Evolutionary conservation across 352 stramenopile genomes (phyloP).

Genomic region (Phytophthora tubulina): DNA sequence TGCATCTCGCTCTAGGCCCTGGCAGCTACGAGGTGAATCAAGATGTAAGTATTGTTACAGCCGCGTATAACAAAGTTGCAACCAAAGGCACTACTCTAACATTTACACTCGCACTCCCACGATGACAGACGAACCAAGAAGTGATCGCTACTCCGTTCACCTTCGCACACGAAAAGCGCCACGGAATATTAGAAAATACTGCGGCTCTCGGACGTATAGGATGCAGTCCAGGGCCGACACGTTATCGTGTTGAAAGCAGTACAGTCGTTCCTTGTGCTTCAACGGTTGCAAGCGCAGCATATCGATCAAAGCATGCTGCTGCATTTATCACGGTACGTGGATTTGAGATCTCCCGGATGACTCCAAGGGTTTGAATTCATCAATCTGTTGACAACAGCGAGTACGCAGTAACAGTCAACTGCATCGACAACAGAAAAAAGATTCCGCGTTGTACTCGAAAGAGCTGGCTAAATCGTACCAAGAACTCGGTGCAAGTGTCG

Average conservation of each 20-base stretch:
- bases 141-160: slow-evolving; percentile 54
- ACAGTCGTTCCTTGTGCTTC: slow-evolving; percentile 17
- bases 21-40: slow-evolving; percentile 65
- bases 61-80: neutral
- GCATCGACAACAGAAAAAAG: slow-evolving; percentile 35
- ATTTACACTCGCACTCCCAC: neutral
- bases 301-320: slow-evolving; percentile 46
- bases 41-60: slow-evolving; percentile 39
- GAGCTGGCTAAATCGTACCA: slow-evolving; percentile 66
- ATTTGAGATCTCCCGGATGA: neutral
- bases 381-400: slow-evolving; percentile 24
- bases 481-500: slow-evolving; percentile 46
- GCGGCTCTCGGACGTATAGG: slow-evolving; percentile 26
- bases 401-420: slow-evolving; percentile 53
- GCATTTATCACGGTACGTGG: slow-evolving; percentile 44
- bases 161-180: slow-evolving; percentile 55
- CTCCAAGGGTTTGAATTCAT: neutral
- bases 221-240: slow-evolving; percentile 29
- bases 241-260: slow-evolving; percentile 39
- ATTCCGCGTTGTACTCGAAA: slow-evolving; percentile 50
- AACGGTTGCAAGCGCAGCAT: slow-evolving; percentile 31
- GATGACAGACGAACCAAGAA: slow-evolving; percentile 56
- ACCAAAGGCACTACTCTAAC: slow-evolving; percentile 1
- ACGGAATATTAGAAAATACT: slow-evolving; percentile 55
- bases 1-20: slow-evolving; percentile 54